Evolutionary conservation across 768 basidiomycete species (phyloP), one percentile per base, ranked within the genome.

Genomic region (Ramaria sp.): DNA sequence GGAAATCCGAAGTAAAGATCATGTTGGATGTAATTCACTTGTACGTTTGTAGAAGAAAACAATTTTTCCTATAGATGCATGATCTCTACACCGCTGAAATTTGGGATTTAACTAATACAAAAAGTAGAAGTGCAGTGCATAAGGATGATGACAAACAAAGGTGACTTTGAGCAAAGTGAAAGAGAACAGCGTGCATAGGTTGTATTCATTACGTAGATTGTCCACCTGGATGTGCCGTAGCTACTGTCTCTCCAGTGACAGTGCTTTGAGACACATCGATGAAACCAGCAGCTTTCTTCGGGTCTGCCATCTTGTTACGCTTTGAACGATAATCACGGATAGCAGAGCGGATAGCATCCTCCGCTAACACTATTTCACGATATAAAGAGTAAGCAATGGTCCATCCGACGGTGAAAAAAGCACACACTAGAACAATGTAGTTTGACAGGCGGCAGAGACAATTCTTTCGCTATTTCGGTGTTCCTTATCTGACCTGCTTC

Each of bases 391-490:
- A 10, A 49, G 12, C 58, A 55, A 9, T 15, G 15, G 1, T 48
- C 13, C 56, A 49, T 24, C 20, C 7, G 31, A 53, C 50, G n/a
- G n/a, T 34, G 24, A 38, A 19, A 39, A n/a, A 9, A 4, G 34
- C 9, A 77, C 87, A 51, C 63, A 93, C 91, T 93, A 30, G 91
- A 92, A 66, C 91, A 93, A 70, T 93, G 91, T 17, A 93, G 81
- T 71, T 98, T 98, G 66, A 98, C 95, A 51, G 95, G 94, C 6
- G 95, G 95, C 49, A 98, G 72, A 65, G 88, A 88, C 17, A 98
- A 73, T 71, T 98, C 96, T 73, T 96, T 94, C 20, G 96, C 96
- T 68, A 98, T 99, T 70, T 98, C 96, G 11, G 96, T 98, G 75
- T 99, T 99, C 74, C 94, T 96, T 65, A 99, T 95, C 68, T 86